A percentile compares a stretch with the other conserved stretches of the same genome.
phyloP scores from a whole-genome alignment of 352 stramenopile genomes.

The Chrysophaeum taylorii region DNA sequence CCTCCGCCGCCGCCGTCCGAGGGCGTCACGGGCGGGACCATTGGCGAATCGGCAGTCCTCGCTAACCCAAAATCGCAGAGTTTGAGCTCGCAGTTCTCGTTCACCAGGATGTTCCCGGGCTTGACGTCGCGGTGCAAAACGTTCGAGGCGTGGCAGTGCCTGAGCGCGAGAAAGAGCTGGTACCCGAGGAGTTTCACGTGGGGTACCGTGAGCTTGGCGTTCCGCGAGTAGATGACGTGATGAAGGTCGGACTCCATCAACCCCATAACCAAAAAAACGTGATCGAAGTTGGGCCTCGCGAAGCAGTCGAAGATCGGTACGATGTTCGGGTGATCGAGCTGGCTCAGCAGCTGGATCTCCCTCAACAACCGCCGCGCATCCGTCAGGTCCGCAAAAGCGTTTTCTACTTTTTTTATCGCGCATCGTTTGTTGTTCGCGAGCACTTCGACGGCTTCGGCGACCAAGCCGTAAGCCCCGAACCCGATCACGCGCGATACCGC shows the following conservation, averaged over 20 bases:
- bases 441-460: too few species aligned
- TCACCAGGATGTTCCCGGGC: constrained; percentile 70
- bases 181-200: constrained; percentile 93
- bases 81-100: constrained; percentile 48
- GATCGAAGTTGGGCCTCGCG: too few species aligned
- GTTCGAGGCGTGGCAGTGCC: constrained; percentile 87
- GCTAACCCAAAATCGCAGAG: constrained; percentile 58
- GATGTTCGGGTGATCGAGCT: constrained; percentile 41
- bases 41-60: constrained; percentile 11
- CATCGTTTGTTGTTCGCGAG: too few species aligned
- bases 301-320: constrained; percentile 5
- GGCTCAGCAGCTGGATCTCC: constrained; percentile 70
- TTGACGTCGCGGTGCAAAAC: constrained; percentile 71
- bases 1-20: neutral
- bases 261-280: constrained; percentile 94
- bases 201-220: constrained; percentile 78
- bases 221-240: constrained; percentile 96
- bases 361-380: constrained; percentile 70
- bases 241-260: constrained; percentile 97
- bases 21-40: too few species aligned
- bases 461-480: too few species aligned
- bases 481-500: too few species aligned
- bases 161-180: constrained; percentile 79
- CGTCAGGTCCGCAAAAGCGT: constrained; percentile 62
- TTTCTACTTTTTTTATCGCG: too few species aligned